phyloP scores from a whole-genome alignment of 352 stramenopile species.

The Proteromonas lacertae region DNA sequence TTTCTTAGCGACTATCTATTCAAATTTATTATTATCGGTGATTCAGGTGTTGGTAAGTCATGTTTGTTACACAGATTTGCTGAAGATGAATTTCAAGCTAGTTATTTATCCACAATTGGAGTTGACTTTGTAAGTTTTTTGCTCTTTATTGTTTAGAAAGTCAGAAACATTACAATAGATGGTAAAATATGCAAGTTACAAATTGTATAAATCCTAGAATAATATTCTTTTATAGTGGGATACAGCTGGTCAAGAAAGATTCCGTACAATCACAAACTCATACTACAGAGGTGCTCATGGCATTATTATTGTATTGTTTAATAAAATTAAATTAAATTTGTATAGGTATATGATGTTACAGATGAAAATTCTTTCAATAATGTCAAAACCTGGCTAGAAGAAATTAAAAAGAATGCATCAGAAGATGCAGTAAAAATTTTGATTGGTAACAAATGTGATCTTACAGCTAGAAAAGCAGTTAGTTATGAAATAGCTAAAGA shows the following conservation, averaged over 20 bases:
- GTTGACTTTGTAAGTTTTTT: conserved; percentile 81
- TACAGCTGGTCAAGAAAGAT: conserved; percentile 94
- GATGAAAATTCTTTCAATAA: conserved; percentile 56
- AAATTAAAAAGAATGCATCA: conserved; percentile 3
- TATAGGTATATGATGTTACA: conserved; percentile 64
- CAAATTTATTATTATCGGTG: conserved; percentile 84
- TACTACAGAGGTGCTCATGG: conserved; percentile 95
- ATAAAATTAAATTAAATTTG: too few relatives aligned
- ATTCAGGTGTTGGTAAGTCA: conserved; percentile 85
- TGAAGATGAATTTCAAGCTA: conserved; percentile 96
- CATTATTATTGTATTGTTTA: conserved; percentile 96
- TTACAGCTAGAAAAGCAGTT: conserved; percentile 31
- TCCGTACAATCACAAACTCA: conserved; percentile 91
- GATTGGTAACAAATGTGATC: conserved; percentile 59
- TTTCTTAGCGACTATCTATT: conserved; percentile 96
- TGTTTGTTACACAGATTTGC: conserved; percentile 93
- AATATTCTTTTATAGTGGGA: conserved; percentile 34
- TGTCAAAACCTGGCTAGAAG: conserved; percentile 59
- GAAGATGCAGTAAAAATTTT: conserved; percentile 41
- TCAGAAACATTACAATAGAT: conserved; percentile 93
- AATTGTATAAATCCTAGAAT: conserved; percentile 35
- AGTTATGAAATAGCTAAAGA: conserved; percentile 5
- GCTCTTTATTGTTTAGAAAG: conserved; percentile 32
- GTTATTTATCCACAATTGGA: conserved; percentile 97
- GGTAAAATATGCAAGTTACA: conserved; percentile 98